Conservation (phyloP, 2,329 filamentous ascomycete genomes). For the Zymoseptoria tritici region DNA sequence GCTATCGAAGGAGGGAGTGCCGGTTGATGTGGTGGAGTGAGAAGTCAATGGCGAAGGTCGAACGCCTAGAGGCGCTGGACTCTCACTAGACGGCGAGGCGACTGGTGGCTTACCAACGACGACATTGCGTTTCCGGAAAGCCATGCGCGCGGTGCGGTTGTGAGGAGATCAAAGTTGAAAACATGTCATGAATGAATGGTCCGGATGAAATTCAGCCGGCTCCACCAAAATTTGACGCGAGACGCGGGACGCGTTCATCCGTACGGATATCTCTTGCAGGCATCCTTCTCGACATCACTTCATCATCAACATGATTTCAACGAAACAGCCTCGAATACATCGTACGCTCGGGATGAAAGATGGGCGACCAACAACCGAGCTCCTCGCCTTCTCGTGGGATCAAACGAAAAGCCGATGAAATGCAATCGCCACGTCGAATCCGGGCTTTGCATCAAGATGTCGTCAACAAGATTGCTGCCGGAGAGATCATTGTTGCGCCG, state of each 20-base stretch:
- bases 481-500: constrained; percentile 95
- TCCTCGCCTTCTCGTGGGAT: constrained; percentile 21
- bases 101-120: constrained; percentile 9
- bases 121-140: constrained; percentile 22
- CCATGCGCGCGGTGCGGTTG: constrained; percentile 9
- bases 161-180: background rate
- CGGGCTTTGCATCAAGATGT: constrained; percentile 85
- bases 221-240: background rate
- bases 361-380: background rate
- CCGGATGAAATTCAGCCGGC: background rate
- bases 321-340: background rate
- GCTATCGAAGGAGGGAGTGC: constrained; percentile 75
- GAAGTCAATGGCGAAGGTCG: constrained; percentile 86
- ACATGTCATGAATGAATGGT: background rate
- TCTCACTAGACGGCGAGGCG: background rate
- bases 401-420: constrained; percentile 30
- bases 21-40: constrained; percentile 81
- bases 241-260: background rate
- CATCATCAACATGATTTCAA: background rate
- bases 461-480: constrained; percentile 96
- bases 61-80: constrained; percentile 43
- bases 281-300: background rate
- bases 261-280: background rate
- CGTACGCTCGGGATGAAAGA: background rate
- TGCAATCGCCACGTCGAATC: constrained; percentile 40